Evolutionary conservation across 805 yeast species (phyloP).

Genomic region (Novakomyces olei): DNA sequence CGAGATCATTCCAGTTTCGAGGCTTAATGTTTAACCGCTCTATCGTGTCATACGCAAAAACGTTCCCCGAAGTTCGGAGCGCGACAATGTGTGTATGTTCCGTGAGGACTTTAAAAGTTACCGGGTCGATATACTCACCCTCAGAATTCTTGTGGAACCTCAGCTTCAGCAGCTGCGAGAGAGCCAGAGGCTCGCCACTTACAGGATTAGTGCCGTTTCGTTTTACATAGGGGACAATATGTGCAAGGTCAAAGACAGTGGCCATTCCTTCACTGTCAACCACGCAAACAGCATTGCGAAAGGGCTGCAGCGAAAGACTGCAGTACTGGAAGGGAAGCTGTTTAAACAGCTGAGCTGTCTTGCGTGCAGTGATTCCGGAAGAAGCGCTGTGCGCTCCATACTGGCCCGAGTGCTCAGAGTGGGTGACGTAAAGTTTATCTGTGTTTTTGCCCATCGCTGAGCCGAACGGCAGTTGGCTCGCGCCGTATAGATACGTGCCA

Average conservation of each 20-base stretch:
- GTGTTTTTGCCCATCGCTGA: conserved; percentile 21
- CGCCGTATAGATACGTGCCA: no score
- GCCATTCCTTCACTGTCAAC: conserved; percentile 9
- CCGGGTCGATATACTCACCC: conserved; percentile 16
- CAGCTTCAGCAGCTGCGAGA: conserved; percentile 12
- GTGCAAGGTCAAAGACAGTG: conserved; percentile 15
- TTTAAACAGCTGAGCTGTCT: conserved; percentile 5
- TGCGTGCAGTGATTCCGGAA: conserved; percentile 10
- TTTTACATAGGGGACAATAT: conserved; percentile 13
- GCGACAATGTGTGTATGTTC: conserved; percentile 13
- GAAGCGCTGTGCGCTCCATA: conserved; percentile 13
- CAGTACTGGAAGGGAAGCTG: conserved; percentile 16
- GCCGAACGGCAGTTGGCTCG: no score
- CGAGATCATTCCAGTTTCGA: conserved; percentile 14
- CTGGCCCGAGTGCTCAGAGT: conserved; percentile 15
- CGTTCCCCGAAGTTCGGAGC: conserved; percentile 14
- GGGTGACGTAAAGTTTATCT: conserved; percentile 17
- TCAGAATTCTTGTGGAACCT: conserved; percentile 11
- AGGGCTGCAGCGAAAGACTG: conserved; percentile 15
- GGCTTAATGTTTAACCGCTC: conserved; percentile 13
- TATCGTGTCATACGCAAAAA: conserved; percentile 15
- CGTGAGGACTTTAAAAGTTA: conserved; percentile 15
- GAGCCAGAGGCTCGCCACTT: conserved; percentile 12
- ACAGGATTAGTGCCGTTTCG: conserved; percentile 14
- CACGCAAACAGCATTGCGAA: conserved; percentile 12